phyloP scores from a whole-genome alignment of 768 basidiomycete genomes.

The Terana coerulea region DNA sequence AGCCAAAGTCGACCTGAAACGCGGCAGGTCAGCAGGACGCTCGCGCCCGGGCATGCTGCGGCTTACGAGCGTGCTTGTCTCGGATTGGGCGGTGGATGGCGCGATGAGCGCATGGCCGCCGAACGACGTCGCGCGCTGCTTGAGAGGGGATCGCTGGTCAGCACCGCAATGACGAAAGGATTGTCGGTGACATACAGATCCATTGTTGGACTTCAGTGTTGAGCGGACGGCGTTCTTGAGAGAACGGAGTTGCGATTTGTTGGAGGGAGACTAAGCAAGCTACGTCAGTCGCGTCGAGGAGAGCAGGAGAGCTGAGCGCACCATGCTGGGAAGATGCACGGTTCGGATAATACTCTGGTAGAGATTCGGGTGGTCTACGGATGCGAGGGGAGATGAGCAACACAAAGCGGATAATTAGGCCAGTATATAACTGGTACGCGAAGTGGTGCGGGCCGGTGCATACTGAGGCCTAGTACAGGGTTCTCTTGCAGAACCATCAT shows the following conservation, averaged over 20 bases:
- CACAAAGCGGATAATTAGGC: constrained; percentile 12
- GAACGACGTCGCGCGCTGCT: constrained; percentile 14
- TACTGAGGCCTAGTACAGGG: neutral
- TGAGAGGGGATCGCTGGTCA: neutral
- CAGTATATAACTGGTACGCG: constrained; percentile 14
- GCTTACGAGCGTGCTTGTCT: constrained; percentile 28
- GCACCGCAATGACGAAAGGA: neutral
- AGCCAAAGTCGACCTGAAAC: constrained; percentile 20
- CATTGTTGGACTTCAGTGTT: constrained; percentile 17
- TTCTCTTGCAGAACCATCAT: neutral
- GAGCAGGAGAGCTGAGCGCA: constrained; percentile 7
- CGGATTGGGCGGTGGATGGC: constrained; percentile 21
- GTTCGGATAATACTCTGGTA: constrained; percentile 23
- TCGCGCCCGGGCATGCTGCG: neutral
- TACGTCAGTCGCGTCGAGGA: neutral
- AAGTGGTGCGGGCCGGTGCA: constrained; percentile 11
- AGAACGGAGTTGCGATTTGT: constrained; percentile 21
- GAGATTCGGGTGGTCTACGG: constrained; percentile 24
- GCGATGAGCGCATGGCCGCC: constrained; percentile 7
- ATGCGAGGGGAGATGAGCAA: constrained; percentile 11
- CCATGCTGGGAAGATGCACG: constrained; percentile 14
- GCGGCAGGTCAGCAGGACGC: neutral
- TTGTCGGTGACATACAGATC: constrained; percentile 19
- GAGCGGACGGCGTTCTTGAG: constrained; percentile 21
- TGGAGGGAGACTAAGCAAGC: constrained; percentile 7